phyloP scores from a whole-genome alignment of 352 stramenopile genomes.

The Pythium biforme region DNA sequence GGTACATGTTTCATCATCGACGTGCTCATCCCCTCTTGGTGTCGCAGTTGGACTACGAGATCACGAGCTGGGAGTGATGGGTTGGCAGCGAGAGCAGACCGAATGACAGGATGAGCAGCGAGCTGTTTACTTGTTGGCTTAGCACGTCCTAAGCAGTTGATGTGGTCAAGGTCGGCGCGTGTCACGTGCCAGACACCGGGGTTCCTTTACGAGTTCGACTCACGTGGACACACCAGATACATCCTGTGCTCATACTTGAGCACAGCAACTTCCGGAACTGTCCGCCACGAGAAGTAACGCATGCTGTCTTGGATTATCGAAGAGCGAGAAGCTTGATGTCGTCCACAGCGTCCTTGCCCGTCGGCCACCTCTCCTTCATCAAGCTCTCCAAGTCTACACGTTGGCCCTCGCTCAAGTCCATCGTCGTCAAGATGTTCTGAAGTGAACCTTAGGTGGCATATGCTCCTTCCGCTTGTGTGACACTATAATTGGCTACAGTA shows the following conservation, averaged over 20 bases:
- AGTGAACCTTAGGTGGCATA: too few species aligned
- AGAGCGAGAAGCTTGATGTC: conserved; percentile 1
- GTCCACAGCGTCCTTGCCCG: conserved; percentile 6
- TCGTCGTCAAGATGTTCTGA: not conserved
- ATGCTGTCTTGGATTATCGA: conserved; percentile 3
- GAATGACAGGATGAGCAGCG: not conserved
- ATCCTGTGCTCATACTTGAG: not conserved
- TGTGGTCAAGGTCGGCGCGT: not conserved
- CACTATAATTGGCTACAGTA: too few species aligned
- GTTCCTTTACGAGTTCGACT: not conserved
- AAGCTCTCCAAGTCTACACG: too few species aligned
- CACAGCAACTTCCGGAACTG: not conserved
- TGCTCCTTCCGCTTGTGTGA: too few species aligned
- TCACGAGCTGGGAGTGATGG: not conserved
- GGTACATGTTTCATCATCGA: not conserved
- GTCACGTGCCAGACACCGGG: conserved; percentile 3
- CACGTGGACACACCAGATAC: not conserved
- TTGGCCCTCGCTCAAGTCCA: not conserved
- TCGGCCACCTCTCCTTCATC: not conserved
- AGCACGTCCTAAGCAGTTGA: not conserved
- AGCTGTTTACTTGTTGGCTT: not conserved
- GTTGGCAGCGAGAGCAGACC: not conserved
- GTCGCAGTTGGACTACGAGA: not conserved
- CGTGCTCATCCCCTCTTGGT: not conserved
- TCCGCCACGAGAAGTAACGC: not conserved